These are phyloP conservation scores for Lanmaoa pseudosensibilis DNA, from an alignment of 768 basidiomycete species.

Conservation along the genomic window DNA sequence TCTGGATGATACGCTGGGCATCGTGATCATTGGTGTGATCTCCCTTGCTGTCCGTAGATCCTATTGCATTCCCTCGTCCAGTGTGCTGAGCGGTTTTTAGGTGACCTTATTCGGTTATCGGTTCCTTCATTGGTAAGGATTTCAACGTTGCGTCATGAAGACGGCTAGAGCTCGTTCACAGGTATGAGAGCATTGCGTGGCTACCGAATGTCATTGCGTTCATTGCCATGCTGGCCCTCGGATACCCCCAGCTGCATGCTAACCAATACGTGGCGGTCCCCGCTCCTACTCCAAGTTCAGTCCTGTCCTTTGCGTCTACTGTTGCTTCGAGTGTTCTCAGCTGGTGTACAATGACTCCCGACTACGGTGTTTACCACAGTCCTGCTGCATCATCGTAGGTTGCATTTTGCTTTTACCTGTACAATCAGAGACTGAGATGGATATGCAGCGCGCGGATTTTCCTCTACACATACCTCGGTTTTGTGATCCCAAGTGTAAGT, in stretches of 20 bases:
- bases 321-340: constrained; percentile 45
- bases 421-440: background rate
- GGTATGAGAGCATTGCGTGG: constrained; percentile 79
- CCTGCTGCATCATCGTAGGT: constrained; percentile 60
- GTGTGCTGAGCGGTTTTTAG: constrained; percentile 26
- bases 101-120: constrained; percentile 66
- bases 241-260: constrained; percentile 60
- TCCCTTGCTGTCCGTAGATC: constrained; percentile 29
- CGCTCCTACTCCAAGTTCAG: constrained; percentile 33
- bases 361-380: constrained; percentile 51
- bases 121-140: constrained; percentile 54
- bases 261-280: constrained; percentile 39
- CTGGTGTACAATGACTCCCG: constrained; percentile 44
- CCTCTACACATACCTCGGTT: constrained; percentile 47
- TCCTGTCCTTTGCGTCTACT: constrained; percentile 47
- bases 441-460: constrained; percentile 38
- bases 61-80: background rate
- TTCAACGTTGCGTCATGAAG: background rate
- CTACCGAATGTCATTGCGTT: constrained; percentile 73
- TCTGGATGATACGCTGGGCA: constrained; percentile 32
- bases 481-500: constrained; percentile 43
- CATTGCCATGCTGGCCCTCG: constrained; percentile 62
- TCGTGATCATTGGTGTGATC: constrained; percentile 35
- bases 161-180: constrained; percentile 18
- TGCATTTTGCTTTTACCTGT: background rate